Percentiles rank a stretch among this genome's conserved stretches.
Conservation (phyloP, 108 stramenopile species). For the Skeletonema grethae region DNA sequence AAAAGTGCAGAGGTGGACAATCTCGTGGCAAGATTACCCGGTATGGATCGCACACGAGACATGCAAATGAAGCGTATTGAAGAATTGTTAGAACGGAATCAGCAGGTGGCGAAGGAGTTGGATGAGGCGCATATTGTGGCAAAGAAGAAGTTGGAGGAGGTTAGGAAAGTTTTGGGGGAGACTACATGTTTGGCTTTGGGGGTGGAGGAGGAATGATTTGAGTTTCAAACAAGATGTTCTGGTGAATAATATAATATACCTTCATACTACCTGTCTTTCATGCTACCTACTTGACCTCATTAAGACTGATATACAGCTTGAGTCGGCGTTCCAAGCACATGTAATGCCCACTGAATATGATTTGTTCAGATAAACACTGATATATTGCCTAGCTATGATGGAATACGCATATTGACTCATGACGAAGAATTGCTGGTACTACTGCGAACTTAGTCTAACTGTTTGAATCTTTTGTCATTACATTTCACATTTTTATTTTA, state of each 20-base stretch:
- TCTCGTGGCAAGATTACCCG: slow-evolving; percentile 66
- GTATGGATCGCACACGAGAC: slow-evolving; percentile 70
- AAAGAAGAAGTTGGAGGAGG: slow-evolving; percentile 50
- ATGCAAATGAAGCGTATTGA: slow-evolving; percentile 75
- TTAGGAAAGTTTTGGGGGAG: slow-evolving; percentile 60
- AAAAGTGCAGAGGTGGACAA: slow-evolving; percentile 76
- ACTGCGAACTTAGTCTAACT: too few species aligned
- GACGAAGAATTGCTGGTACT: too few species aligned
- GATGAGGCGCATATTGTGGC: slow-evolving; percentile 57
- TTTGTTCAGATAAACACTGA: too few species aligned
- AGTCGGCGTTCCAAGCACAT: too few species aligned
- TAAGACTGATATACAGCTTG: not conserved
- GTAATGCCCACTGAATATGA: too few species aligned
- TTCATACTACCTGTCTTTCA: too few species aligned
- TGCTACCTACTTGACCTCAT: not conserved
- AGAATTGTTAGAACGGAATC: slow-evolving; percentile 65
- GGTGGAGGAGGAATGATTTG: slow-evolving; percentile 56
- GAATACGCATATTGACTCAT: too few species aligned
- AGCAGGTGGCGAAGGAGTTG: slow-evolving; percentile 50
- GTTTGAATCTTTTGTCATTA: too few species aligned
- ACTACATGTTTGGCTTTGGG: slow-evolving; percentile 74
- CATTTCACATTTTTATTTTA: too few species aligned
- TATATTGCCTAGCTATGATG: too few species aligned
- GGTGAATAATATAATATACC: too few species aligned
- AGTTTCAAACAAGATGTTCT: not conserved